phyloP scores from a whole-genome alignment of 2,329 filamentous ascomycete genomes.

The Boeremia exigua region DNA sequence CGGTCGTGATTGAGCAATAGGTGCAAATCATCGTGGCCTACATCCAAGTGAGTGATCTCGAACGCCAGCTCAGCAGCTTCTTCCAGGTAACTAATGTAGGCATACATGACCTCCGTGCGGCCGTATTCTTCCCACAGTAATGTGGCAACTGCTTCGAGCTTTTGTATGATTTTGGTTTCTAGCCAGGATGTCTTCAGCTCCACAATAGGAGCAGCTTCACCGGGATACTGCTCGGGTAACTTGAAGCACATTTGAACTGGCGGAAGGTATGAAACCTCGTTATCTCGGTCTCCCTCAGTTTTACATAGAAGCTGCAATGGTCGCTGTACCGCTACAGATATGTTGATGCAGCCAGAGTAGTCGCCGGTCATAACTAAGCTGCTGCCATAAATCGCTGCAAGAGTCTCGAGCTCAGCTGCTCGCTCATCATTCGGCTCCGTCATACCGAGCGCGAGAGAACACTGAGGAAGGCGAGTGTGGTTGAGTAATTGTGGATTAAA shows the following conservation, averaged over 20 bases:
- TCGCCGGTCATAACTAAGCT: neutral
- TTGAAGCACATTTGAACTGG: neutral
- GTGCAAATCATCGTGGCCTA: neutral
- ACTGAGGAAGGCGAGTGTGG: neutral
- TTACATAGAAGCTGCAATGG: neutral
- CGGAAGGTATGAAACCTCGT: neutral
- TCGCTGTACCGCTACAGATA: neutral
- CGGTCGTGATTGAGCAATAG: neutral
- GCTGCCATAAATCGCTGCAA: slow-evolving; percentile 2
- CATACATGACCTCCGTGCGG: neutral
- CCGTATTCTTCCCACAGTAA: neutral
- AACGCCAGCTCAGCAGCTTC: neutral
- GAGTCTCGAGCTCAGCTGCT: neutral
- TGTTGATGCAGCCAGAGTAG: neutral
- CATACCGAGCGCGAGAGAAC: neutral
- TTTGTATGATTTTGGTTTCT: neutral
- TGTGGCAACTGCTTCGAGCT: neutral
- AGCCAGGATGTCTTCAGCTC: neutral
- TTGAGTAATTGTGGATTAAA: neutral
- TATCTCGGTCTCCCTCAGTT: neutral
- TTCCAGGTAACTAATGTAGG: neutral
- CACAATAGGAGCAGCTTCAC: neutral
- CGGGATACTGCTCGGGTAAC: neutral
- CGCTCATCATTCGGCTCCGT: neutral
- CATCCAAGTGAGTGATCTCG: neutral